Evolutionary conservation across 1,284 basidiomycete genomes (phyloP), one percentile per base, ranked within the genome.

Genomic region (Ganoderma resinaceum): DNA sequence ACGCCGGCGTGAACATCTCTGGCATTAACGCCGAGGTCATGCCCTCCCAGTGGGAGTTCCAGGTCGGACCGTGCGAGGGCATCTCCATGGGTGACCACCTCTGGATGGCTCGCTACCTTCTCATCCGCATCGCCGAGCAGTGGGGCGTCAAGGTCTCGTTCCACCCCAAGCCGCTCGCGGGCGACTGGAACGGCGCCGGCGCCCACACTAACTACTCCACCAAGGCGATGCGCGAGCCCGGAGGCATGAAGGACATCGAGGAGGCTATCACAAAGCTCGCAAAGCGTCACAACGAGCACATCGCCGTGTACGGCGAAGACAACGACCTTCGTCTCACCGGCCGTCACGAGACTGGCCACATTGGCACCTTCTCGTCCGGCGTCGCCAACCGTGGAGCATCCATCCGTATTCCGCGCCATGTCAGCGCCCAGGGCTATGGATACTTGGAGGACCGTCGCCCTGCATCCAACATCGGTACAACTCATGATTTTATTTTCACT

Each of bases 1-100:
- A 99, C 83, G 87, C 98, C 74, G 97, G 96, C 76, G 89, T 99
- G 84, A 97, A 96, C 86, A 99, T 99, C 86, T 97, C 95, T 73
- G 98, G 98, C 80, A 99, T 99, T 86, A 99, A 99, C 82, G 98
- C 98, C 74, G 98, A 99, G 85, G 98, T 99, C 76, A 99, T 99
- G 97, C 97, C 98, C 35, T 93, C 97, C 69, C 98, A 99, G 84
- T 99, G 97, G 97, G 97, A 99, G 86, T 99, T 98, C 94, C 98
- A 99, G 84, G 96, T 99, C 76, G 97, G 97, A 70, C 97, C 97
- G 52, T 99, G 97, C 80, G 92, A 94, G 82, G 97, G 97, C 74
- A 98, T 99, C 82, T 89, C 94, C 75, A 98, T 99, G 95, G 97
- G 97, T 77, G 97, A 99, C 83, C 96, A 98, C 84, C 91, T 98